phyloP scores from a whole-genome alignment of 1,284 basidiomycete species.

The Ceratobasidium sp. region DNA sequence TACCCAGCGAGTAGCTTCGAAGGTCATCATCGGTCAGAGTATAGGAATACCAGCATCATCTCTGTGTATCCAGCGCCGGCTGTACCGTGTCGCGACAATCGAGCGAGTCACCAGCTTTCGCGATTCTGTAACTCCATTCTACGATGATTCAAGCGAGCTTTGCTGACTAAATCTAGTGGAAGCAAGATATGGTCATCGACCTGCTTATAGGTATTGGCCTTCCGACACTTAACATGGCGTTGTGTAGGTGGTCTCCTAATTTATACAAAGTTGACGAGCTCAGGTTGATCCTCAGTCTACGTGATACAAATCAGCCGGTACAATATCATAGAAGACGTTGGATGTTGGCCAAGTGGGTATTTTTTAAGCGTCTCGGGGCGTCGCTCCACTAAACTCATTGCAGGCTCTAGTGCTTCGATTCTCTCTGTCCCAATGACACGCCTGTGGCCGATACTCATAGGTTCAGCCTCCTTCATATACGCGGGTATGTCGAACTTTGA shows the following conservation, averaged over 20 bases:
- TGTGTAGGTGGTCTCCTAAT: slow-evolving; percentile 59
- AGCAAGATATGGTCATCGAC: slow-evolving; percentile 56
- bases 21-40: slow-evolving; percentile 54
- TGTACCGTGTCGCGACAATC: slow-evolving; percentile 61
- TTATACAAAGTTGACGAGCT: not conserved
- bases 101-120: slow-evolving; percentile 51
- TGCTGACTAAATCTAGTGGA: slow-evolving; percentile 17
- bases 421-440: not conserved
- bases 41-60: slow-evolving; percentile 60
- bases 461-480: slow-evolving; percentile 13
- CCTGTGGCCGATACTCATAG: slow-evolving; percentile 19
- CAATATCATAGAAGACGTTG: slow-evolving; percentile 47
- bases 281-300: slow-evolving; percentile 45
- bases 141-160: slow-evolving; percentile 4
- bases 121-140: slow-evolving; percentile 44
- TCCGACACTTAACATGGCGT: slow-evolving; percentile 60
- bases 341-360: slow-evolving; percentile 43
- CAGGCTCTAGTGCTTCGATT: slow-evolving; percentile 9
- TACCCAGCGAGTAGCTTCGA: slow-evolving; percentile 11
- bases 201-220: slow-evolving; percentile 60
- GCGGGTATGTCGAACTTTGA: not conserved
- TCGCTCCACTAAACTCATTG: not conserved
- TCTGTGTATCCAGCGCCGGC: slow-evolving; percentile 63
- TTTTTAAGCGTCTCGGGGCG: not conserved
- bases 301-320: slow-evolving; percentile 45